Base-by-base conservation (phyloP, 164 flowering plant species). In the grape (Vitis vinifera) region DNA sequence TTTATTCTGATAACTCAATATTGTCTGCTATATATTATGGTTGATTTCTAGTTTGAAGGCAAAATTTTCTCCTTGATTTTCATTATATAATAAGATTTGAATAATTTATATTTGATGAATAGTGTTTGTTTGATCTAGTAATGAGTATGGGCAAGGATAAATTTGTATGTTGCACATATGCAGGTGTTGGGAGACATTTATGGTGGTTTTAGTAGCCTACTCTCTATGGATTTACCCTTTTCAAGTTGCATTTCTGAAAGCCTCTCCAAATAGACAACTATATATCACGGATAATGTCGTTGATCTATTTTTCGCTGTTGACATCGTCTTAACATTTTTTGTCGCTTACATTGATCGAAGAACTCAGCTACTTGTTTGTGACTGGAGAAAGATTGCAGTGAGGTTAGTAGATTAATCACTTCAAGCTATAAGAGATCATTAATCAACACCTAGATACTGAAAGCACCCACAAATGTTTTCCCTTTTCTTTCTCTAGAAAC, bases 141-240 rank as follows among this genome's bases (percentile, higher is more conserved):
- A 37, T 37, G 44, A 37, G 7, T 23, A 37, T 3, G 44, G 4
- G 44, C 44, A 37, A 37, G 44, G 44, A 37, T 37, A 37, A 37
- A 37, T 37, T 37, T 37, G 27, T 23, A 37, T 37, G 44, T 8
- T 27, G 55, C 17, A 51, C 11, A 8, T 23, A 48, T 79, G 81
- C 83, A 93, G 98, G 85, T 86, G 86, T 51, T 94, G 98, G 98
- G 94, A 91, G 82, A 69, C 87, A 44, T 72, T 85, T 15, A 91
- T 89, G 93, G 97, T 83, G 75, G 8, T 83, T 37, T 52, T 94
- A 75, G 97, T 94, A 27, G 87, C 81, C 0, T 92, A 94, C 64
- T 81, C 91, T 0, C 93, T 83, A 60, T 92, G 97, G 97, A 88
- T 86, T 1, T 91, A 79, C 69, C 98, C 97, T 2, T 94, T 91